Base-by-base conservation (phyloP, 2,329 filamentous ascomycete genomes). In the Trichocomaceae sp. region DNA sequence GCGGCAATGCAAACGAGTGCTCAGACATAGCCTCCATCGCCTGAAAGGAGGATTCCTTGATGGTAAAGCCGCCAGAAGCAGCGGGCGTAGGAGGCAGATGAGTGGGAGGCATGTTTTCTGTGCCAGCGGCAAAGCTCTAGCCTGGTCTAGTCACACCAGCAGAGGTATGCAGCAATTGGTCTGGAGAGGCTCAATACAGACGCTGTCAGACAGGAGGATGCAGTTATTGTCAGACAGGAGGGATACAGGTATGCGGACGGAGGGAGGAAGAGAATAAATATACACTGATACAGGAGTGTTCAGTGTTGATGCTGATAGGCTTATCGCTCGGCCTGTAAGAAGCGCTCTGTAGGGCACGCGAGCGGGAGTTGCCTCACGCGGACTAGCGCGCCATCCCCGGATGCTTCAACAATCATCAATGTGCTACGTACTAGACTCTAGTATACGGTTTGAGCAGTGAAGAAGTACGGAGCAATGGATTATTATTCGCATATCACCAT, bases 11-110 rank as follows among this genome's bases (percentile, higher is more conserved):
- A 58, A 72, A 71, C 5, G 58, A 59, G 23, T 53, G 47, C 57
- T 72, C 70, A n/a, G 64, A 50, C 19, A 63, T 64, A 49, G 69
- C 66, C 12, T 56, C 54, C 12, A 56, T 49, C 9, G 61, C 47
- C 15, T 64, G 56, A 10, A 53, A 41, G 12, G 51, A 47, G 51
- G 70, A 63, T 31, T 72, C 70, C 51, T 70, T 71, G 60, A 71
- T 64, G 46, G 62, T 66, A 45, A 72, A 61, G 54, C 68, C 69
- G 22, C 69, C 70, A 15, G 70, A 72, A 66, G 72, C 71, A 52
- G 69, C 61, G 41, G 70, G 70, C 15, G 54, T 56, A 26, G 54
- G 54, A 35, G 54, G 54, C 8, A 52, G 46, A n/a, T 42, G 54
- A 20, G 42, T 19, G 33, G 54, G 46, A 5, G 52, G 50, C 54